Percentiles rank a stretch among this genome's conserved stretches.
These are phyloP conservation scores for Clonostachys rhizophaga DNA, from an alignment of 2,329 filamentous ascomycete species.

Conservation along the genomic window DNA sequence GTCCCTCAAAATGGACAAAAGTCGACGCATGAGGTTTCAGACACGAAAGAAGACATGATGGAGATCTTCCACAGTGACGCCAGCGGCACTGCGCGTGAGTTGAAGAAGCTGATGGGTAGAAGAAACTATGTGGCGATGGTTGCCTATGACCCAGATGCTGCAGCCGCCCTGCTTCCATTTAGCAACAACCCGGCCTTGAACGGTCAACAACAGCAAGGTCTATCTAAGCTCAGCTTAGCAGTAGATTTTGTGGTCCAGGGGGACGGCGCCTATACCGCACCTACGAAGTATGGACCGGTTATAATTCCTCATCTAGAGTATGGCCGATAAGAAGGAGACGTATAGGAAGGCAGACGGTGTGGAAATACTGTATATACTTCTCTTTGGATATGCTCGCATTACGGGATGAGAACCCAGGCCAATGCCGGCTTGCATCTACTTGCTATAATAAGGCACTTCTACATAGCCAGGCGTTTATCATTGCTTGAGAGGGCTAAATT, in stretches of 20 bases:
- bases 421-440: no score
- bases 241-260: conserved; percentile 97
- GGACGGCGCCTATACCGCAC: conserved; percentile 72
- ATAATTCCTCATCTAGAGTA: conserved; percentile 85
- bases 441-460: no score
- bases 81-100: conserved; percentile 73
- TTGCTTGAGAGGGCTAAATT: no score
- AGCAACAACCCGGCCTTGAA: conserved; percentile 27
- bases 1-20: conserved; percentile 82
- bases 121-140: conserved; percentile 91
- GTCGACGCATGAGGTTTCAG: conserved; percentile 68
- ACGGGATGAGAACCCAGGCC: no score
- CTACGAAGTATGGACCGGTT: conserved; percentile 95
- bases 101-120: conserved; percentile 88
- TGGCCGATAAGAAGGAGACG: conserved; percentile 43
- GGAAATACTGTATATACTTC: no score
- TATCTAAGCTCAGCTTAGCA: conserved; percentile 75
- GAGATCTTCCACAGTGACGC: conserved; percentile 97
- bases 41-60: conserved; percentile 99
- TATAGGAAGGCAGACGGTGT: no score
- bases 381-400: no score
- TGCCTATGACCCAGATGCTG: conserved; percentile 85
- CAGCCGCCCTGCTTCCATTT: conserved; percentile 33
- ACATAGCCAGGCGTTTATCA: no score
- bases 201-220: conserved; percentile 33